phyloP scores from a whole-genome alignment of 208 protist genomes.

The Trypanosoma scelopori region DNA sequence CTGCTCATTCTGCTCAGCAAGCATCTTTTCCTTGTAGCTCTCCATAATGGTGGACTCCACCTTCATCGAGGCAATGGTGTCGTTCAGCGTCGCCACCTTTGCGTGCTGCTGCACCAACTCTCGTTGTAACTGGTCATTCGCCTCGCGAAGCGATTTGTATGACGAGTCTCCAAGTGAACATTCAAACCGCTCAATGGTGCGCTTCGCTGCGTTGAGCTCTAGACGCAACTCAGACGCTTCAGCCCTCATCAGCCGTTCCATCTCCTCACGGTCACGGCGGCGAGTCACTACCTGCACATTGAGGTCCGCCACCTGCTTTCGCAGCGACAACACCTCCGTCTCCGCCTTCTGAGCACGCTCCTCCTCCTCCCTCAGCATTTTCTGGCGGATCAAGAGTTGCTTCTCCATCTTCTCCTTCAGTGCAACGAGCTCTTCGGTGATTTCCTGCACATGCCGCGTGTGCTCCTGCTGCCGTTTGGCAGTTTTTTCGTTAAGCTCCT shows the following conservation, averaged over 20 bases:
- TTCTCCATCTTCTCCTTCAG: slow-evolving; percentile 34
- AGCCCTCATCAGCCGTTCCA: slow-evolving; percentile 45
- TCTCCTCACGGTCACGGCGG: slow-evolving; percentile 32
- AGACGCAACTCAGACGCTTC: slow-evolving; percentile 56
- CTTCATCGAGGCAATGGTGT: slow-evolving; percentile 66
- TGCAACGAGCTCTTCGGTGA: slow-evolving; percentile 44
- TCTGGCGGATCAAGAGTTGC: slow-evolving; percentile 34
- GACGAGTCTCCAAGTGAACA: slow-evolving; percentile 66
- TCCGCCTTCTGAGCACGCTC: slow-evolving; percentile 56
- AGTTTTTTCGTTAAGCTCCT: slow-evolving; percentile 45
- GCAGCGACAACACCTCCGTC: slow-evolving; percentile 45
- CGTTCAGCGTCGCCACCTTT: slow-evolving; percentile 53
- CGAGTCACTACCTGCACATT: slow-evolving; percentile 23
- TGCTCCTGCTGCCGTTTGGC: slow-evolving; percentile 38
- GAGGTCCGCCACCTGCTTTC: slow-evolving; percentile 43
- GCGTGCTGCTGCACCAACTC: slow-evolving; percentile 58
- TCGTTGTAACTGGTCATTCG: slow-evolving; percentile 64
- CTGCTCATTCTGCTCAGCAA: slow-evolving; percentile 78
- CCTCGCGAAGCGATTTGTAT: slow-evolving; percentile 72
- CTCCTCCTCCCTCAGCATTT: slow-evolving; percentile 29
- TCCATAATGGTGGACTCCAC: slow-evolving; percentile 73
- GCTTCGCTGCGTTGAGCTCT: slow-evolving; percentile 74
- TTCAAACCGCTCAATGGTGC: slow-evolving; percentile 87
- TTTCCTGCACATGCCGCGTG: slow-evolving; percentile 34
- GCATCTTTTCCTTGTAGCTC: slow-evolving; percentile 67